Base-by-base conservation (phyloP, 352 stramenopile species). In the Pythium folliculosum region DNA sequence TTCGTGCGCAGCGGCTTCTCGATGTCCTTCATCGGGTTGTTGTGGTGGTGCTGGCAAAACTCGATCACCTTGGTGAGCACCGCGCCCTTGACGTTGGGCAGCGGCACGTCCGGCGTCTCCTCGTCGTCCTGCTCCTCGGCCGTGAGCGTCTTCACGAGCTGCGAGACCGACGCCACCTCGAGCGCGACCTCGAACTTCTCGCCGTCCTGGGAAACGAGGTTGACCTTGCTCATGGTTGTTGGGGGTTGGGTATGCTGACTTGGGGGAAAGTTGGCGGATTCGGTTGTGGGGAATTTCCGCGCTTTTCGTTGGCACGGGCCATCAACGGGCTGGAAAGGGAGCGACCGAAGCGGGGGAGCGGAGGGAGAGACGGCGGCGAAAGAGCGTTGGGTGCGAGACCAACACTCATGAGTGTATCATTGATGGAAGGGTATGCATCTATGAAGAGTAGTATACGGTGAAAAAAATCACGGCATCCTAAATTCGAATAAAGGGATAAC, bases 1-100 rank as follows among this genome's bases (percentile, higher is more conserved):
- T 78, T 78, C 30, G 65, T 87, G 65, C 75, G 80, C 35, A 86
- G 82, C 47, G 82, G 80, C 70, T 88, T 89, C 43, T 84, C 71
- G 56, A 88, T 84, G 54, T 89, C 81, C 40, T 74, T 74, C 80
- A 86, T 88, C 47, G 80, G 76, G 45, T 70, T 65, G 70, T 80
- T 70, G 49, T 81, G 61, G 66, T 89, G 77, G 72, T 89, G 75
- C 50, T 76, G 69, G 50, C 76, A 84, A 61, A 89, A 89, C 66
- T 86, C 77, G 5, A 89, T 70, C 40, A 86, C 77, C 62, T 86
- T 86, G 45, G 78, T 63, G 60, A 89, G 64, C 55, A 86, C 74
- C 35, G 54, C 44, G 23, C 51, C 60, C 70, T 85, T 89, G 56
- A 89, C 80, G 60, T 89, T 89, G 21, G 77, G 80, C 67, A 89